A percentile compares a stretch with the other conserved stretches of the same genome.
Conservation (phyloP, 352 stramenopile genomes). For the Globisporangium canariense region DNA sequence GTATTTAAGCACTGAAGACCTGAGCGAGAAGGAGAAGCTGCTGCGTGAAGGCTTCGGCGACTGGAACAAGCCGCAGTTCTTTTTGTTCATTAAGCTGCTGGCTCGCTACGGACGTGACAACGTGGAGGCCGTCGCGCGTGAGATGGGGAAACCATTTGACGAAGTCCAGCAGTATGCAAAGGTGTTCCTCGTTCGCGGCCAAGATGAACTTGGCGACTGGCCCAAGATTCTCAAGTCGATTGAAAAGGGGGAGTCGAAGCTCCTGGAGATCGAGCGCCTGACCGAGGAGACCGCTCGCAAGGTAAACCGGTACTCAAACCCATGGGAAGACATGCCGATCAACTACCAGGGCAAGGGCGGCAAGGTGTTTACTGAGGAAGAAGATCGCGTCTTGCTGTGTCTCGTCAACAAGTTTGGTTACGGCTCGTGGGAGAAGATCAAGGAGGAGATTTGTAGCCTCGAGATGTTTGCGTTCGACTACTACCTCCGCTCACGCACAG, state of each 20-base stretch:
- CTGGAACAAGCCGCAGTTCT: conserved; percentile 89
- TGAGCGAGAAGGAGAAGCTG: conserved; percentile 91
- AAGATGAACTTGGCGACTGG: conserved; percentile 77
- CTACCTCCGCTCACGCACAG: conserved; percentile 97
- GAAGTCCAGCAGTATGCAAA: conserved; percentile 68
- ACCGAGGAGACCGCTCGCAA: conserved; percentile 75
- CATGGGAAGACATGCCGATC: conserved; percentile 85
- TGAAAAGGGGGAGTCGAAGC: conserved; percentile 84
- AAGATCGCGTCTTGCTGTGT: conserved; percentile 97
- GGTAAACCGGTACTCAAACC: conserved; percentile 74
- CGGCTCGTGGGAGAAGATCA: conserved; percentile 95
- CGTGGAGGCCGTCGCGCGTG: conserved; percentile 68
- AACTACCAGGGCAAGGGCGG: conserved; percentile 90
- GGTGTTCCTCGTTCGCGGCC: conserved; percentile 65
- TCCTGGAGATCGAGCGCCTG: conserved; percentile 84
- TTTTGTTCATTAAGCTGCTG: conserved; percentile 82
- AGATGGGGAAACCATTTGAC: conserved; percentile 81
- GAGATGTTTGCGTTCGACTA: conserved; percentile 97
- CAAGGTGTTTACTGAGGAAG: conserved; percentile 95
- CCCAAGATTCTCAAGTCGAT: conserved; percentile 85
- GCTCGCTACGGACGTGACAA: conserved; percentile 76
- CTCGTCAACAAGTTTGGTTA: conserved; percentile 98
- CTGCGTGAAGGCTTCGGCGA: conserved; percentile 82
- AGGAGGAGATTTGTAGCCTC: conserved; percentile 92
- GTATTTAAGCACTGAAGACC: conserved; percentile 82